Conservation (phyloP, 1,284 basidiomycete genomes). For the Microbotryum silenes-acaulis region DNA sequence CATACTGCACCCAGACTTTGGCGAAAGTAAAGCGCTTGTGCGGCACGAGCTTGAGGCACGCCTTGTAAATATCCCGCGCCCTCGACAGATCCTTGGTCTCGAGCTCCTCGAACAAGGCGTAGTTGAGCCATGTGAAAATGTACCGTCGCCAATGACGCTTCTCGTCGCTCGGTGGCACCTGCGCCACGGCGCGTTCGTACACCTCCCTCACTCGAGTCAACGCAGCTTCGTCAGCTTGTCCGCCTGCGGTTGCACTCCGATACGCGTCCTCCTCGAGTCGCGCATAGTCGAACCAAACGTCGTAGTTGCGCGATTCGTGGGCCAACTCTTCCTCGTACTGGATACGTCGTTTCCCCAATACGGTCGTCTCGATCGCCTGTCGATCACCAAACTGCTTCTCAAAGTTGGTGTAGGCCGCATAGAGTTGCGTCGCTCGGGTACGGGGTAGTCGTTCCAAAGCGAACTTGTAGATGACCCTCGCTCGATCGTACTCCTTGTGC, state of each 20-base stretch:
- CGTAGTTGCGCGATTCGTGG: constrained; percentile 86
- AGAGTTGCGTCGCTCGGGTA: constrained; percentile 76
- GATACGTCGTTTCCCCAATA: constrained; percentile 89
- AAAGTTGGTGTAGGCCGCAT: constrained; percentile 88
- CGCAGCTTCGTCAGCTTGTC: constrained; percentile 49
- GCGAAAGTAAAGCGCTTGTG: constrained; percentile 97
- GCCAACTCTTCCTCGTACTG: constrained; percentile 92
- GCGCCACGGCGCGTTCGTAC: constrained; percentile 92
- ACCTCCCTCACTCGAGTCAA: constrained; percentile 71
- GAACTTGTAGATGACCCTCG: constrained; percentile 96
- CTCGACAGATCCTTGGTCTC: constrained; percentile 84
- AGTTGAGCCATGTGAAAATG: constrained; percentile 67
- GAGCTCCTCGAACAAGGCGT: constrained; percentile 94
- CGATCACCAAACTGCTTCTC: constrained; percentile 96
- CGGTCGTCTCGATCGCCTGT: constrained; percentile 80
- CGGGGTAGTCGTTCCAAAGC: constrained; percentile 82
- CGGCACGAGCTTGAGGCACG: constrained; percentile 77
- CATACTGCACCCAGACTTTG: constrained; percentile 85
- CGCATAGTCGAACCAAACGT: constrained; percentile 96
- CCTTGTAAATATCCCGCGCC: constrained; percentile 84
- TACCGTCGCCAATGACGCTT: constrained; percentile 92
- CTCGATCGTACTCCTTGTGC: constrained; percentile 90
- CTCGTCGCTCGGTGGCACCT: constrained; percentile 80
- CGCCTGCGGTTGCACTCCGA: constrained; percentile 39
- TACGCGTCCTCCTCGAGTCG: constrained; percentile 85